Base-by-base conservation (phyloP, 495 filamentous ascomycete species). In the Cenococcum geophilum region DNA sequence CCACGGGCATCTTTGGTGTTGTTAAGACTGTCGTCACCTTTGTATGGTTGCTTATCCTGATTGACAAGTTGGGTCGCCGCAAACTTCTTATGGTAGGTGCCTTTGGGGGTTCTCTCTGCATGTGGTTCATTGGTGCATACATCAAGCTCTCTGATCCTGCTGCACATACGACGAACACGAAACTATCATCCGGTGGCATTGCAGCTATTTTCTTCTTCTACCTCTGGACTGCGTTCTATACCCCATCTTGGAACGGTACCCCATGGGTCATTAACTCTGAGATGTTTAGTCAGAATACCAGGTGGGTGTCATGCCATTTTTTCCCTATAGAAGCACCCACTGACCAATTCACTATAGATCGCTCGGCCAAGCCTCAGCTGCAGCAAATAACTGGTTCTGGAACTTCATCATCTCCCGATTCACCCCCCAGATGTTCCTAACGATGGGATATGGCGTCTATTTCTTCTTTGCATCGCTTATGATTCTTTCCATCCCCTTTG, bases 171-270 rank as follows among this genome's bases (percentile, higher is more conserved):
- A 77, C 63, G 20, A 64, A 61, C 50, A 61, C 59, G 5, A 54
- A 69, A 4, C 72, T 87, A 56, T 73, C 75, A 5, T 71, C 79
- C 8, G 84, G 79, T 47, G 86, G 85, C 47, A 85, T 87, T 55
- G 82, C 82, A 0, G 86, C 86, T 37, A 82, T 89, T 49, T 87
- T 88, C 76, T 88, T 89, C 79, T 89, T 89, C 75, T 90, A 89
- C 67, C 79, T 90, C 16, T 89, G 86, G 85, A 89, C 86, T 4
- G 82, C 83, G 8, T 89, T 87, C 73, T 90, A 90, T 68, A 87
- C 86, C 5, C 83, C 87, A 0, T 82, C 83, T 4, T 90, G 86
- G 86, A 89, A 90, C 70, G 86, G 85, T 10, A 73, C 70, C 5
- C 72, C 73, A 22, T 76, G 73, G 73, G 73, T 74, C 35, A 58